Evolutionary conservation across 805 yeast genomes (phyloP).

Genomic region (Monosporozyma aquatica): DNA sequence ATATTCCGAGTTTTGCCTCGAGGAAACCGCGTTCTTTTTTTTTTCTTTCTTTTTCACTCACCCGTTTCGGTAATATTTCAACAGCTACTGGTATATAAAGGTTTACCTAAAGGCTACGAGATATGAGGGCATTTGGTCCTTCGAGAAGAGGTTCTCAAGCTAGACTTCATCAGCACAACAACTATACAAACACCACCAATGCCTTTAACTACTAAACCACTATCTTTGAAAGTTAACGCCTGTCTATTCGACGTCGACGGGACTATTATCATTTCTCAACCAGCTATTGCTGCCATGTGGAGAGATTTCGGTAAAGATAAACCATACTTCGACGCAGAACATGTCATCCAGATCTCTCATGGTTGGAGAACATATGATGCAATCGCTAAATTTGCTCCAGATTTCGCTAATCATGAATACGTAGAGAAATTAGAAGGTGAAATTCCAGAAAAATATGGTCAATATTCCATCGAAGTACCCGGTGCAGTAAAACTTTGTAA

Average conservation of each 20-base stretch:
- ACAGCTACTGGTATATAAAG: no score
- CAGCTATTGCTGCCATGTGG: conserved; percentile 80
- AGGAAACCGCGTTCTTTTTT: not conserved
- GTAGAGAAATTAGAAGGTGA: conserved; percentile 58
- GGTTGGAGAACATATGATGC: conserved; percentile 81
- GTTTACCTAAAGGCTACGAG: no score
- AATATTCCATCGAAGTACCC: conserved; percentile 62
- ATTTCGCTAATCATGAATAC: conserved; percentile 55
- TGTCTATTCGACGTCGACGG: conserved; percentile 80
- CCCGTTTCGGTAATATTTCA: no score
- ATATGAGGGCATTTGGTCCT: no score
- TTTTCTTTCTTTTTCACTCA: not conserved
- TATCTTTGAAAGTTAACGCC: conserved; percentile 35
- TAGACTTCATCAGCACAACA: not conserved
- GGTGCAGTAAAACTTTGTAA: conserved; percentile 63
- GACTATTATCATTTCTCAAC: conserved; percentile 74
- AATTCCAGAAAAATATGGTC: conserved; percentile 65
- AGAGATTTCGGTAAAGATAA: conserved; percentile 57
- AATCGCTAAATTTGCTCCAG: conserved; percentile 64
- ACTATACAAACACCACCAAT: conserved; percentile 19
- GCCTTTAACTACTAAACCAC: conserved; percentile 16
- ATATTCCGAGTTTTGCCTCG: no score
- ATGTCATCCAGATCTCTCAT: conserved; percentile 65
- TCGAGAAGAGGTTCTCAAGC: not conserved
- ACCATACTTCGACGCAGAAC: conserved; percentile 59